These are phyloP conservation scores for Sporopachydermia cereana DNA, from an alignment of 1,139 yeast species.

Conservation along the genomic window DNA sequence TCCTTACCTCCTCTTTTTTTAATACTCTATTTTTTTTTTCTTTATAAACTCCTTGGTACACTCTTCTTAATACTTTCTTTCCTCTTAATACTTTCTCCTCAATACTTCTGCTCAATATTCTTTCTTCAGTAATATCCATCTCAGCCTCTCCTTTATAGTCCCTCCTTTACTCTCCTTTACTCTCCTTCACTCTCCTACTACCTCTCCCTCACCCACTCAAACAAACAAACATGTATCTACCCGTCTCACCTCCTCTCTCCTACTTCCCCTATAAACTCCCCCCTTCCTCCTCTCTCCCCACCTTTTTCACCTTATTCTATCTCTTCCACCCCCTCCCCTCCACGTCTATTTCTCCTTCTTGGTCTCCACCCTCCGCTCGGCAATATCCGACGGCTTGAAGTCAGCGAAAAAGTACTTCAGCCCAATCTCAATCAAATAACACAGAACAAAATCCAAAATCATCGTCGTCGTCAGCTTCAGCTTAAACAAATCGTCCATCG, in stretches of 20 bases:
- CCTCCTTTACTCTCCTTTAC: background rate
- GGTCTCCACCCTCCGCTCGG: constrained; percentile 26
- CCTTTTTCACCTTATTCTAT: background rate
- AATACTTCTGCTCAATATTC: too few relatives aligned
- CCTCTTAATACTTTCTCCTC: too few relatives aligned
- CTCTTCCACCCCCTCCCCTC: background rate
- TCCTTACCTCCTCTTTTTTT: too few relatives aligned
- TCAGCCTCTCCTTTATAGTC: background rate
- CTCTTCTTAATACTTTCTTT: too few relatives aligned
- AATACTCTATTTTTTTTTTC: too few relatives aligned
- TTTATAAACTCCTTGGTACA: too few relatives aligned
- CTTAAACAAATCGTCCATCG: constrained; percentile 70
- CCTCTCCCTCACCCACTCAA: too few relatives aligned
- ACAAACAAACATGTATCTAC: too few relatives aligned
- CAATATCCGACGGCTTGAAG: constrained; percentile 86
- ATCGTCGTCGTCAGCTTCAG: constrained; percentile 62
- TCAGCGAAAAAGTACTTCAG: constrained; percentile 85
- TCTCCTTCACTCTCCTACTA: background rate
- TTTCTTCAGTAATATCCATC: too few relatives aligned
- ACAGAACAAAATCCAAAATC: constrained; percentile 61
- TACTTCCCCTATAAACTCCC: too few relatives aligned
- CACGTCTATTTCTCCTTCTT: constrained; percentile 3
- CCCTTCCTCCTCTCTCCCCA: too few relatives aligned
- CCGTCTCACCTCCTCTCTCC: too few relatives aligned
- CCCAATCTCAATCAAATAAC: constrained; percentile 70